phyloP scores from a whole-genome alignment of 306 rosid genomes.

The Prunus armeniaca region DNA sequence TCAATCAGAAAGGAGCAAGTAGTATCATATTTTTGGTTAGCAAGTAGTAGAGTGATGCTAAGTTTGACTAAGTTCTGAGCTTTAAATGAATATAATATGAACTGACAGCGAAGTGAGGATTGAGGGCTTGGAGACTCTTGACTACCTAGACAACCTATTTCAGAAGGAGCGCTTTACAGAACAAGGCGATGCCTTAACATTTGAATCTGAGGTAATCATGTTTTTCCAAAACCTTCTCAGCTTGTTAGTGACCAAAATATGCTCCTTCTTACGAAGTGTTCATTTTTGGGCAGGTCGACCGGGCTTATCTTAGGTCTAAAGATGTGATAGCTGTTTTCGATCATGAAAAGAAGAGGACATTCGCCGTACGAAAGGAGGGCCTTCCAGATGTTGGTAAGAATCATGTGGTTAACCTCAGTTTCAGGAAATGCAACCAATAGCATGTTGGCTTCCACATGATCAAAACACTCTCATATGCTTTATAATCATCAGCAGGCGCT shows the following conservation, averaged over 20 bases:
- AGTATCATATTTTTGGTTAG: too few relatives aligned
- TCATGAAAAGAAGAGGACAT: slow-evolving; percentile 78
- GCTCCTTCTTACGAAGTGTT: neutral
- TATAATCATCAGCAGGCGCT: too few relatives aligned
- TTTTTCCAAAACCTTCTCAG: neutral
- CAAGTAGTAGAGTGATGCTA: too few relatives aligned
- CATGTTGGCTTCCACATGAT: too few relatives aligned
- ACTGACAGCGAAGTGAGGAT: slow-evolving; percentile 82
- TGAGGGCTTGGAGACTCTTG: slow-evolving; percentile 90
- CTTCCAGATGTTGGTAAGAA: slow-evolving; percentile 77
- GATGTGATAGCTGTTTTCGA: slow-evolving; percentile 65
- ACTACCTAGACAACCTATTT: slow-evolving; percentile 68
- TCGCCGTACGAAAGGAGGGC: slow-evolving; percentile 61
- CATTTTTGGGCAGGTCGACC: slow-evolving; percentile 59
- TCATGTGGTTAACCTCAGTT: neutral
- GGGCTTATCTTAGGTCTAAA: slow-evolving; percentile 65
- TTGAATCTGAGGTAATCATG: slow-evolving; percentile 76
- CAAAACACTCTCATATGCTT: too few relatives aligned
- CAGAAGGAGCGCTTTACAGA: slow-evolving; percentile 83
- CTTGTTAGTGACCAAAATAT: neutral
- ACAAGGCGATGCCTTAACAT: slow-evolving; percentile 87
- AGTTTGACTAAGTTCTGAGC: neutral
- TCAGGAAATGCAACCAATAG: neutral
- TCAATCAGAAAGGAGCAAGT: too few relatives aligned
- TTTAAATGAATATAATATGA: slow-evolving; percentile 14